Conservation (phyloP, 768 basidiomycete genomes). For the Chalciporus pseudorubinellus region DNA sequence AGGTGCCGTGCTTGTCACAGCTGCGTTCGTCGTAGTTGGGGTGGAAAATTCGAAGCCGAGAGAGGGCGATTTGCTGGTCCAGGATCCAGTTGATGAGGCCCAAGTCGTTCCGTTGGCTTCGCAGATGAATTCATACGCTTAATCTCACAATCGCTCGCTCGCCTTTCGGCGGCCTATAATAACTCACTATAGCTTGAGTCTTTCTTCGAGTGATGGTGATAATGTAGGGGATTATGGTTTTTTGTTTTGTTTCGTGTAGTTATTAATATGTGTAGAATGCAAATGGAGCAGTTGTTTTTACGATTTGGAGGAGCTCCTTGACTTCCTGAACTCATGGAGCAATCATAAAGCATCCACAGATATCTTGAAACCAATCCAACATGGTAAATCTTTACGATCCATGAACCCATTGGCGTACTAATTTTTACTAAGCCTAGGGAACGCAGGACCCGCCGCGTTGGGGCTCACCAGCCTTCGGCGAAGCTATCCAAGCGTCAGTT, state of each 20-base stretch:
- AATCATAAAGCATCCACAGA: not conserved
- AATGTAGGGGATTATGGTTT: no score
- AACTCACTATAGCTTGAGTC: not conserved
- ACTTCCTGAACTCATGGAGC: no score
- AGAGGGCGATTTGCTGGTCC: constrained; percentile 23
- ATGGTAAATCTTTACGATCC: constrained; percentile 20
- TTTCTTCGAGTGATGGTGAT: no score
- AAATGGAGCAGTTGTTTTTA: no score
- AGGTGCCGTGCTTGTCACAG: constrained; percentile 75
- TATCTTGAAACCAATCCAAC: not conserved
- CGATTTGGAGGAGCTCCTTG: no score
- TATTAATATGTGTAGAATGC: no score
- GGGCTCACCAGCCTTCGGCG: constrained; percentile 52
- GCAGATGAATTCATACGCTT: constrained; percentile 3
- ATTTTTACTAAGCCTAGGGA: constrained; percentile 30
- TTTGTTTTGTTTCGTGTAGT: no score
- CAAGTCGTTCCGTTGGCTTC: constrained; percentile 6
- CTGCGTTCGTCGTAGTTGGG: constrained; percentile 76
- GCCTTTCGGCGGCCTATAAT: not conserved
- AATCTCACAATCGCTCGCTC: not conserved
- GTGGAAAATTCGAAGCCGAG: constrained; percentile 47
- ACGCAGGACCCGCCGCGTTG: constrained; percentile 44
- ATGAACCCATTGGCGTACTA: constrained; percentile 1
- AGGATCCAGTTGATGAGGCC: constrained; percentile 3
- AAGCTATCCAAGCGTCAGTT: constrained; percentile 48